A percentile compares a stretch with the other conserved stretches of the same genome.
Conservation (phyloP, 2,329 filamentous ascomycete species). For the Epichloe baconii region DNA sequence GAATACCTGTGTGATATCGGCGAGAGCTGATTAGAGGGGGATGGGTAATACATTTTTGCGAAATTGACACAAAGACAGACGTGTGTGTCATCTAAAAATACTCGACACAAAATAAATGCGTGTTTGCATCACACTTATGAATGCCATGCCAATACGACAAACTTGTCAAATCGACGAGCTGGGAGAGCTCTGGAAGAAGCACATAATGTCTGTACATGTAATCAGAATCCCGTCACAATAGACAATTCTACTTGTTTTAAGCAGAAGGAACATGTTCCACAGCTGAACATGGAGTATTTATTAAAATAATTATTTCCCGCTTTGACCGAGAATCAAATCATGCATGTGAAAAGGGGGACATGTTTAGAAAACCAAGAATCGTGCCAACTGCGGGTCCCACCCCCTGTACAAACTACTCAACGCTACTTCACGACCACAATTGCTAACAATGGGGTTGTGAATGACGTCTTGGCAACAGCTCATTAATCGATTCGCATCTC, state of each 20-base stretch:
- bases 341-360: not conserved
- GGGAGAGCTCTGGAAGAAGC: too few species aligned
- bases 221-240: too few species aligned
- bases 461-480: not conserved
- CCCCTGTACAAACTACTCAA: not conserved
- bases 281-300: too few species aligned
- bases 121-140: not conserved
- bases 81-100: too few species aligned
- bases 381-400: not conserved
- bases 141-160: not conserved
- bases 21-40: too few species aligned
- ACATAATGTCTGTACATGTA: too few species aligned
- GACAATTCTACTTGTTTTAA: too few species aligned
- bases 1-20: too few species aligned
- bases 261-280: too few species aligned
- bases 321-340: not conserved
- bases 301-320: fast-evolving
- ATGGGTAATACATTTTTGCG: too few species aligned
- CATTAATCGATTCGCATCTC: not conserved
- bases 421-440: not conserved
- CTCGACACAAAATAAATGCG: not conserved
- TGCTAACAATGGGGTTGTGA: not conserved
- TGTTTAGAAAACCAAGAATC: not conserved
- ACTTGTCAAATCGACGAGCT: not conserved
- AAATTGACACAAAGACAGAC: too few species aligned